Base-by-base conservation (phyloP, 2,329 filamentous ascomycete genomes). In the Xylaria sp. region DNA sequence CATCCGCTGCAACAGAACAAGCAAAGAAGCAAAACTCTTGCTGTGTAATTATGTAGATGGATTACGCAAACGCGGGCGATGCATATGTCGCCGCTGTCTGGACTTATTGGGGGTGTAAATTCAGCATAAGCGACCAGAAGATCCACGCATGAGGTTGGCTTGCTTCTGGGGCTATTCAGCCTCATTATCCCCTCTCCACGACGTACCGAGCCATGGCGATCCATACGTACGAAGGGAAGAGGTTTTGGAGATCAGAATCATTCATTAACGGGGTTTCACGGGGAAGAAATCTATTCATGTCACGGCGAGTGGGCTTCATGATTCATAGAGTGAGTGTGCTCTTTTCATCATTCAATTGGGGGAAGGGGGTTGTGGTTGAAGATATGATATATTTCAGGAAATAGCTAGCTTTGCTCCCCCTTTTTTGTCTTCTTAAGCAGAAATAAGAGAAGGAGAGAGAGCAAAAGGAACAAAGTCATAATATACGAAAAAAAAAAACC, bases 11-110 rank as follows among this genome's bases (percentile, higher is more conserved):
- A 55, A 16, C 56, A 82, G 80, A 79, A 74, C 77, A 87, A 80
- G 88, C 88, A 71, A 91, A 91, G 81, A 90, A 90, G 77, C 87
- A 90, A 74, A 91, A 91, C 76, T 88, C 86, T 23, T 91, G 88
- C 82, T 90, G 88, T 72, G 69, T 84, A 60, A 71, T 89, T 68
- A 89, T 89, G 85, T 90, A 83, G 71, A 69, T 90, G 83, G 71
- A 69, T 57, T 34, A 6, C n/a, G 53, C 19, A 51, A 58, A 37
- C 51, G 30, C 35, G 8, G 46, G 34, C 35, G 57, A 52, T 37
- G 52, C 52, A 11, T 44, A 55, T 53, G 50, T 56, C 49, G 54
- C 51, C 46, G 52, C 52, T 60, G 19, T 58, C 48, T 60, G 58
- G 53, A 59, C 56, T 54, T 54, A 59, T 63, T 54, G 55, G 58